Evolutionary conservation across 306 rosid species (phyloP).

Genomic region (Styphnolobium japonicum): DNA sequence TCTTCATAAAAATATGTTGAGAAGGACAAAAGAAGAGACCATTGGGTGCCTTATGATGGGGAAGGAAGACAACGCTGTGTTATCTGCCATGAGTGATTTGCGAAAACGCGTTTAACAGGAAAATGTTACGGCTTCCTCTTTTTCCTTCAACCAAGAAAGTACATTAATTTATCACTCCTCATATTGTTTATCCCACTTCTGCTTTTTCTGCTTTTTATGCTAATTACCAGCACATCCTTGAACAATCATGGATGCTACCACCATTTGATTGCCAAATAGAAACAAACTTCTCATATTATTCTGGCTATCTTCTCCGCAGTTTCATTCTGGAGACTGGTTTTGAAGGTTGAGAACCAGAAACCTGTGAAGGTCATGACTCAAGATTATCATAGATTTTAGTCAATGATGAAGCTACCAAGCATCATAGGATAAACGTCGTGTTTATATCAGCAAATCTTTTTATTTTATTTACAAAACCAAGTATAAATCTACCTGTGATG

Average conservation of each 20-base stretch:
- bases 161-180: background rate
- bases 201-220: slow-evolving; percentile 17
- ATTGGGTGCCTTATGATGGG: slow-evolving; percentile 99
- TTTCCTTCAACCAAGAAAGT: background rate
- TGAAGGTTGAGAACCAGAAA: slow-evolving; percentile 55
- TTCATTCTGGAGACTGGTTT: slow-evolving; percentile 89
- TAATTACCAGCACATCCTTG: slow-evolving; percentile 14
- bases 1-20: slow-evolving; percentile 80
- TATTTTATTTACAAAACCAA: too few species aligned
- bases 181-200: background rate
- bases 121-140: slow-evolving; percentile 82
- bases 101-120: slow-evolving; percentile 77
- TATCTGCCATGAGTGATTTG: slow-evolving; percentile 89
- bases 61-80: slow-evolving; percentile 88
- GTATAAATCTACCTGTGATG: slow-evolving; percentile 55
- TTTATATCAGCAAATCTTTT: background rate
- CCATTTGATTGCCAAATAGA: background rate
- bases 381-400: background rate
- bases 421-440: background rate
- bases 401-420: slow-evolving; percentile 15
- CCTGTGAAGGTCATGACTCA: slow-evolving; percentile 35
- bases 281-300: background rate
- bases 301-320: slow-evolving; percentile 73
- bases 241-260: background rate
- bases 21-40: slow-evolving; percentile 95